Conservation (phyloP, 192 early-diverging fungal genomes). For the Coemansia sp. region DNA sequence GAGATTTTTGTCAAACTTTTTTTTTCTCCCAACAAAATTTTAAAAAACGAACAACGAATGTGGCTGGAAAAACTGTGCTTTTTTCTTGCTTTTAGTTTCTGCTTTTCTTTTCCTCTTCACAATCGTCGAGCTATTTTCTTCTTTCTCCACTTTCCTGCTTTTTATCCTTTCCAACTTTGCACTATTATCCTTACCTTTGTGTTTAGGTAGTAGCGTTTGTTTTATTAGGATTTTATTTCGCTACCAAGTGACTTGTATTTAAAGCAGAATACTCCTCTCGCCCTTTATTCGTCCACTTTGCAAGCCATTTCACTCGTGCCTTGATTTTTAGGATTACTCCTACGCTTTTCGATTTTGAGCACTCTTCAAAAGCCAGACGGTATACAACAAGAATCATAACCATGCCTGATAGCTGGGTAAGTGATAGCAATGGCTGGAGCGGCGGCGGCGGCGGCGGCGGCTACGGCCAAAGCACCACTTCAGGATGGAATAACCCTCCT, state of each 20-base stretch:
- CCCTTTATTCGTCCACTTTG: background rate
- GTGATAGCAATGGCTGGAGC: slow-evolving; percentile 13
- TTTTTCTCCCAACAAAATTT: background rate
- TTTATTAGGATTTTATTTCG: background rate
- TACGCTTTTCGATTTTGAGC: background rate
- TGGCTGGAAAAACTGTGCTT: background rate
- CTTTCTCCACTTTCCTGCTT: background rate
- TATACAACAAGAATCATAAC: background rate
- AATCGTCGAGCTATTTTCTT: background rate
- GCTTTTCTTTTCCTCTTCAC: background rate
- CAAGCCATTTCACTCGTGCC: background rate
- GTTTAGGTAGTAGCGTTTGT: background rate
- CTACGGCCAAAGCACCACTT: slow-evolving; percentile 1
- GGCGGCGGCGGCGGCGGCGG: slow-evolving; percentile 2
- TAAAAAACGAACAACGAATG: background rate
- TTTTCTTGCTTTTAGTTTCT: background rate
- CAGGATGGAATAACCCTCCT: background rate
- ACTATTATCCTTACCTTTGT: background rate
- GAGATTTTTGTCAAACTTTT: background rate
- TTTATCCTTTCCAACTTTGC: background rate
- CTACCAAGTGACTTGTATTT: background rate
- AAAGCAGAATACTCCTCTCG: background rate
- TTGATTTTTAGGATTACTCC: background rate
- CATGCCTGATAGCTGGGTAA: slow-evolving; percentile 32
- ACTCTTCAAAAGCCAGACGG: background rate